Evolutionary conservation across 2,329 filamentous ascomycete genomes (phyloP).

Genomic region (Sporothrix luriei): DNA sequence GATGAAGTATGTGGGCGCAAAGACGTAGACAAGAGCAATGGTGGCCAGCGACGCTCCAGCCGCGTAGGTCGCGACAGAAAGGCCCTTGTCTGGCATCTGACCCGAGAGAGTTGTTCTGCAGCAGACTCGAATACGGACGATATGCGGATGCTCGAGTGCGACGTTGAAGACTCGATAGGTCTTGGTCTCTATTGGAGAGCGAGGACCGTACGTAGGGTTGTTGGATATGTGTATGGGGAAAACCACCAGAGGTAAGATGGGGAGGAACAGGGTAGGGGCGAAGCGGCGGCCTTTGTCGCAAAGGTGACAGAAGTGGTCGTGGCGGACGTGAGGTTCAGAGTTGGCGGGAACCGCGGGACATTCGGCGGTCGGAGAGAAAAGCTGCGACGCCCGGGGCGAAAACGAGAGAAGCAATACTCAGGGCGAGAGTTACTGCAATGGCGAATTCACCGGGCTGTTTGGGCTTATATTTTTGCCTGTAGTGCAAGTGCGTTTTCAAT

Average conservation of each 20-base stretch:
- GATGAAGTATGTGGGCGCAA: conserved; percentile 94
- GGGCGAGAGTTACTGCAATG: neutral
- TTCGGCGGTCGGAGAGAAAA: conserved; percentile 30
- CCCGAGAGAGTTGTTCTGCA: conserved; percentile 5
- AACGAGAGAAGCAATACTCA: neutral
- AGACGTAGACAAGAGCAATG: conserved; percentile 93
- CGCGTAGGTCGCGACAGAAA: conserved; percentile 87
- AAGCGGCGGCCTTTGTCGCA: neutral
- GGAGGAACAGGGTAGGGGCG: conserved; percentile 1
- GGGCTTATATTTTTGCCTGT: conserved; percentile 17
- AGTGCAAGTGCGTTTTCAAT: neutral
- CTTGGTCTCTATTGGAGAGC: neutral
- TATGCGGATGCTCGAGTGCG: neutral
- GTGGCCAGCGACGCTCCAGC: conserved; percentile 93
- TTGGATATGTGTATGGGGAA: conserved; percentile 16
- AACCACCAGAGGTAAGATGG: neutral
- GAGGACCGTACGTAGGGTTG: conserved; percentile 7
- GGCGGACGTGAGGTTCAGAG: conserved; percentile 6
- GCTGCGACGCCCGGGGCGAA: conserved; percentile 23
- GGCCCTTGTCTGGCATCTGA: conserved; percentile 76
- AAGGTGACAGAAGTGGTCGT: neutral
- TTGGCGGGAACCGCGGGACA: conserved; percentile 30
- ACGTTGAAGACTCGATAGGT: neutral
- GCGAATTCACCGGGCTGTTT: conserved; percentile 5
- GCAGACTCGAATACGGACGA: neutral